Base-by-base conservation (phyloP, 768 basidiomycete genomes). In the Infundibulicybe gibba region DNA sequence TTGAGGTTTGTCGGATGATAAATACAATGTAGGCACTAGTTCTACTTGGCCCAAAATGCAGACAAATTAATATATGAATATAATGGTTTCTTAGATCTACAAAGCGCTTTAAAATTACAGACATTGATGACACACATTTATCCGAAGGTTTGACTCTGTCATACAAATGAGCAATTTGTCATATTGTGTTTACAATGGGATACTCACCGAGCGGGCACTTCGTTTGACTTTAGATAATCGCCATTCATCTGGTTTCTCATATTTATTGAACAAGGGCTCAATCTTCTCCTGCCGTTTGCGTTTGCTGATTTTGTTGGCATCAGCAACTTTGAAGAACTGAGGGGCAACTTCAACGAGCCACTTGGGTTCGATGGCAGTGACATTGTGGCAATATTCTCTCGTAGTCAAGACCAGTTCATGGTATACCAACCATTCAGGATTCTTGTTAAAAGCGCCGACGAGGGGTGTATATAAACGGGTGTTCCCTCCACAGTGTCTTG, bases 341-440 rank as follows among this genome's bases (percentile, higher is more conserved):
- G 97, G 95, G 6, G 95, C 97, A 17, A 95, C 94, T 60, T 99
- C 94, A 14, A 94, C 90, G 6, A 98, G 81, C 97, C 95, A 99
- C 64, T 97, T 97, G 3, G 97, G 95, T 62, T 99, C 97, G 49
- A 99, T 80, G 1, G 92, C 90, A 0, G 93, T 95, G 38, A 98
- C 92, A 45, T 90, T 93, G 57, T 90, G 87, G 63, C 87, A 90
- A 61, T 90, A 97, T 67, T 93, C 90, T 57, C 94, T 81, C n/a
- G 97, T 97, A 11, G 97, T 98, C 52, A 98, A 73, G 44, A 98
- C 86, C 57, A 99, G 65, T 64, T 98, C 97, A 63, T 99, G 92
- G 68, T 99, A 95, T 40, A 94, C 84, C 34, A 90, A 70, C 92
- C 94, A 97, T 66, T 98, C 95, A 0, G 97, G 97, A 33, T 88